Percentiles rank a stretch among this genome's conserved stretches.
These are phyloP conservation scores for Erythrobasidium yunnanense DNA, from an alignment of 768 basidiomycete genomes.

Conservation along the genomic window DNA sequence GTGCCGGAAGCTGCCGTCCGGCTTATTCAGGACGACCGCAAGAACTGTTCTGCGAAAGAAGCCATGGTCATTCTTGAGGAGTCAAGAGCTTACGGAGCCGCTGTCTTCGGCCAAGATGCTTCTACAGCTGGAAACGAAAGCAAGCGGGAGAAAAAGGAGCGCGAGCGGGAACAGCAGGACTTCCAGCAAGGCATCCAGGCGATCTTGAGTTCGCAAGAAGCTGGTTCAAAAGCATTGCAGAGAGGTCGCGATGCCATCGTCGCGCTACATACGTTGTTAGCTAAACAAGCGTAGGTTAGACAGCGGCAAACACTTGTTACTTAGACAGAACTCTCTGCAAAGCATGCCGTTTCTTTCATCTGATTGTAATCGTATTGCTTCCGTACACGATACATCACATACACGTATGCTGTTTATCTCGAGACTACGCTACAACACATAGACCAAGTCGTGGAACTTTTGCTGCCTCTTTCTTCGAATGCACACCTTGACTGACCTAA, in stretches of 20 bases:
- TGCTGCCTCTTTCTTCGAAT: background rate
- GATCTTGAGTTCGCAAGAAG: background rate
- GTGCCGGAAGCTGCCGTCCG: slow-evolving; percentile 74
- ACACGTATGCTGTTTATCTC: background rate
- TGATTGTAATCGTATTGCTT: background rate
- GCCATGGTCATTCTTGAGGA: background rate
- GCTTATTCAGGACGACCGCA: slow-evolving; percentile 67
- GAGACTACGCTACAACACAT: background rate
- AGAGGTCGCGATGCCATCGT: background rate
- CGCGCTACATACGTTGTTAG: background rate
- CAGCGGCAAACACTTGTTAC: background rate
- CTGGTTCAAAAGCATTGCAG: background rate
- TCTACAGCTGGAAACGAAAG: background rate
- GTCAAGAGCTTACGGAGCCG: slow-evolving; percentile 13
- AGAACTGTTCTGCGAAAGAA: slow-evolving; percentile 31
- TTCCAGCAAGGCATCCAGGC: background rate
- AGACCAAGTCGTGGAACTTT: no score
- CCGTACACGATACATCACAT: background rate
- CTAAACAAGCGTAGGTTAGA: background rate
- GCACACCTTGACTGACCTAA: no score
- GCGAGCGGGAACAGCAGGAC: background rate
- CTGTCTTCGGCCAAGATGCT: slow-evolving; percentile 6
- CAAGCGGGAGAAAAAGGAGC: background rate
- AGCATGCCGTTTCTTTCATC: background rate
- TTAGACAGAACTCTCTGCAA: no score